phyloP scores from a whole-genome alignment of 1,284 basidiomycete genomes.

The Heterobasidion annosum region DNA sequence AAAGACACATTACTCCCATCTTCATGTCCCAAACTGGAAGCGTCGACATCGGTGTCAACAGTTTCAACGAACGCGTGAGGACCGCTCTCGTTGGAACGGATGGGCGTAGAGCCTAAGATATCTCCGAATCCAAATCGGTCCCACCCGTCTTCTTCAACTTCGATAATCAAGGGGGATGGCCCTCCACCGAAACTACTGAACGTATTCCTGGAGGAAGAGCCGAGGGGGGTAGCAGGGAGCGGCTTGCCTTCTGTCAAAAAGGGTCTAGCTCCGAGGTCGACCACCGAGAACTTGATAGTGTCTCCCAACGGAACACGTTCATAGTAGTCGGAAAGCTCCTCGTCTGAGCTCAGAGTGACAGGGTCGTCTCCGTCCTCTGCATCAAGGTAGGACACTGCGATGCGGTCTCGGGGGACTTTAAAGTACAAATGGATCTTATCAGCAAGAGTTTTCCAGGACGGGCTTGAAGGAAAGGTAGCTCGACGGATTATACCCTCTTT shows the following conservation, averaged over 20 bases:
- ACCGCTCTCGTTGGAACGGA: constrained; percentile 16
- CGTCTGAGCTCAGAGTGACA: constrained; percentile 62
- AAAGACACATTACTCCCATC: background rate
- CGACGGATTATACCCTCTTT: constrained; percentile 49
- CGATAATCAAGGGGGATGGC: constrained; percentile 29
- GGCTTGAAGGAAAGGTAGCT: constrained; percentile 39
- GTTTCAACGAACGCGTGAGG: constrained; percentile 61
- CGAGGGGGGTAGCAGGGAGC: constrained; percentile 26
- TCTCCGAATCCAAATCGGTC: constrained; percentile 30
- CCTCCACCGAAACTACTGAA: constrained; percentile 23
- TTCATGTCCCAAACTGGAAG: constrained; percentile 14
- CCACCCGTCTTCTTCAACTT: constrained; percentile 63
- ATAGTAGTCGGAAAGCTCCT: constrained; percentile 59
- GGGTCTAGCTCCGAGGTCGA: constrained; percentile 41
- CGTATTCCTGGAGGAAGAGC: constrained; percentile 39
- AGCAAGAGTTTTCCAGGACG: constrained; percentile 49
- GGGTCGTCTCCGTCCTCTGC: constrained; percentile 47
- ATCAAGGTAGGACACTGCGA: constrained; percentile 65
- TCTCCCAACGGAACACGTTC: constrained; percentile 21
- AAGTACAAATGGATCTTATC: constrained; percentile 46
- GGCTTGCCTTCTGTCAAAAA: constrained; percentile 15
- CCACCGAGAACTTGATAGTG: constrained; percentile 50
- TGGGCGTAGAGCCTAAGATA: constrained; percentile 15
- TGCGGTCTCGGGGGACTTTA: constrained; percentile 40
- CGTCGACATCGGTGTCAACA: constrained; percentile 37